Percentiles rank a stretch among this genome's conserved stretches.
Evolutionary conservation across 441 rosid genomes (phyloP).

Genomic region (Macaranga tanarius): DNA sequence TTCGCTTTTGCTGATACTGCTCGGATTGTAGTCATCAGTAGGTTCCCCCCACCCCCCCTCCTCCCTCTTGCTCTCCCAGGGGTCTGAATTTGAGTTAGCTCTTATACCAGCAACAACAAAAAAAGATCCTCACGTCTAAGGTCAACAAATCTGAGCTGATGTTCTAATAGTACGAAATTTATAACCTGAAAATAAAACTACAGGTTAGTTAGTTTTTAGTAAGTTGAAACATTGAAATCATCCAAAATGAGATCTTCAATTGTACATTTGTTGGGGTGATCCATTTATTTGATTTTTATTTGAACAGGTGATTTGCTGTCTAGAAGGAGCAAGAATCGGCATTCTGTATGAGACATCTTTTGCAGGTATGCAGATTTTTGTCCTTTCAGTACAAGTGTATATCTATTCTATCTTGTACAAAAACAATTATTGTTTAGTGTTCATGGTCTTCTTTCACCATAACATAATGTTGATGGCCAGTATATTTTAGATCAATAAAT

Average conservation of each 20-base stretch:
- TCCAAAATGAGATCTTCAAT: not conserved
- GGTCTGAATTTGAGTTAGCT: not conserved
- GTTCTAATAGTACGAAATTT: not conserved
- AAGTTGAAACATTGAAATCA: not conserved
- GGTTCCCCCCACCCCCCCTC: no score
- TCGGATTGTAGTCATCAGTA: not conserved
- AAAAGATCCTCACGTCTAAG: not conserved
- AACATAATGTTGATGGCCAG: not conserved
- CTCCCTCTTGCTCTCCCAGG: no score
- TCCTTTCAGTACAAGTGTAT: not conserved
- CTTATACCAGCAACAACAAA: not conserved
- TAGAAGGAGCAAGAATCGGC: slow-evolving; percentile 94
- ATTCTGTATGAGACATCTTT: slow-evolving; percentile 87
- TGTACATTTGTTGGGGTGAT: not conserved
- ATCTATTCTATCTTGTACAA: not conserved
- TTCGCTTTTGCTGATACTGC: not conserved
- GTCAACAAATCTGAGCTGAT: not conserved
- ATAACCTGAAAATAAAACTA: not conserved
- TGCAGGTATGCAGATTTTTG: slow-evolving; percentile 59
- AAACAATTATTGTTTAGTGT: not conserved
- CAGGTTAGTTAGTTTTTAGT: not conserved
- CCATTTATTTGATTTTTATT: slow-evolving; percentile 19
- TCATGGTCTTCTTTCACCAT: not conserved
- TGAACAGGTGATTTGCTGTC: slow-evolving; percentile 77
- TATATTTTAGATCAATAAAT: not conserved